Evolutionary conservation across 441 rosid species (phyloP), one percentile per base, ranked within the genome.

Genomic region (Pelargonium fulgidum): DNA sequence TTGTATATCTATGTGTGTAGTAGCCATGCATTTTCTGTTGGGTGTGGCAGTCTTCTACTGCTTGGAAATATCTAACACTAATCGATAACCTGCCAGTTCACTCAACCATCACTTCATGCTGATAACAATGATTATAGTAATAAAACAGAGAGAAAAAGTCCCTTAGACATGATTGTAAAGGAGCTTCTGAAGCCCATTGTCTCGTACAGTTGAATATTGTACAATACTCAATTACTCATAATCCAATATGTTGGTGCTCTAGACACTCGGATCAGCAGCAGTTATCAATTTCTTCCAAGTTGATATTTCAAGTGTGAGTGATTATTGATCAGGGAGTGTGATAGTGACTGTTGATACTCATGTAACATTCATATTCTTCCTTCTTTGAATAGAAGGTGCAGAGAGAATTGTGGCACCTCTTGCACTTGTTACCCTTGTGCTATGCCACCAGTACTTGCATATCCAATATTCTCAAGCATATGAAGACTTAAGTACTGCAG

Each of bases 41-140:
- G 62, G 29, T 19, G 8, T 8, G 9, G 29, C 11, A 58, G 62
- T 58, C 29, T 58, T 58, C 62, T 7, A 20, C 7, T 17, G 22
- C 11, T 20, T 7, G 62, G 62, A 58, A 22, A 58, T 58, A 41
- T 58, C 29, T 58, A 20, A 58, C 24, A 58, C 62, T 20, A 20
- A 17, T 56, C 9, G 50, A 76, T 66, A 64, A 47, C 33, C 61
- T 62, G 36, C 12, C 7, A 36, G 68, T 41, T 42, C 54, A 26
- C 36, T 19, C 44, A 39, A 47, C 26, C 7, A 14, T 26, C n/a
- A 42, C 3, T 16, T 41, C 62, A 17, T n/a, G 42, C 22, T 17
- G 24, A 58, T 54, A 54, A n/a, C 19, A n/a, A 54, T 29, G 47
- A 66, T 14, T 7, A 66, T 29, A 64, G 19, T 13, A 50, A 13